These are phyloP conservation scores for Alopecurus myosuroides DNA, from an alignment of 176 grass and related monocot genomes.

Conservation along the genomic window DNA sequence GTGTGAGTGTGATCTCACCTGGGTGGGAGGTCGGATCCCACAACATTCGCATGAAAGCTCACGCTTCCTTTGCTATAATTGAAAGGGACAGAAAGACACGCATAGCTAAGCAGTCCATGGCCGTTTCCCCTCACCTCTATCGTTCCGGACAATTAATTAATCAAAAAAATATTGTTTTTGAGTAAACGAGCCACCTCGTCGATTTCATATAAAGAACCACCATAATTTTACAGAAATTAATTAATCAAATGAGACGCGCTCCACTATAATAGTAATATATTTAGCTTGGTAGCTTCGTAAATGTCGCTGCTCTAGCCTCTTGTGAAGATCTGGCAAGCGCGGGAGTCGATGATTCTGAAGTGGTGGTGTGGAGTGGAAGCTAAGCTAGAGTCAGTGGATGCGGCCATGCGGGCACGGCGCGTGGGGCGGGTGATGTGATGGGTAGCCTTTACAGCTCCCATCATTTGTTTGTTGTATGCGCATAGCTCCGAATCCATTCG, in stretches of 20 bases:
- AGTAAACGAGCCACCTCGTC: no score
- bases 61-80: not conserved
- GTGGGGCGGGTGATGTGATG: not conserved
- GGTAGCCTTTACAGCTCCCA: not conserved
- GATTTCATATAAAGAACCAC: no score
- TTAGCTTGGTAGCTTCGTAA: not conserved
- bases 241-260: not conserved
- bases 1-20: not conserved
- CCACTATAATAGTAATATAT: not conserved
- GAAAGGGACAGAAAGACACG: not conserved
- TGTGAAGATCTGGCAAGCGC: not conserved
- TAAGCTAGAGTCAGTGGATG: not conserved
- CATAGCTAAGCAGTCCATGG: not conserved
- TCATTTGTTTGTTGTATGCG: not conserved
- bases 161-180: no score
- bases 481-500: not conserved
- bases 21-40: not conserved
- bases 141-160: not conserved
- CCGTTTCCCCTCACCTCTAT: not conserved
- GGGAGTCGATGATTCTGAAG: not conserved
- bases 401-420: no score
- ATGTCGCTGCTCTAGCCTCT: not conserved
- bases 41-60: not conserved
- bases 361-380: not conserved
- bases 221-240: no score